Evolutionary conservation across 805 yeast species (phyloP).

Genomic region (Metschnikowia henanensis): DNA sequence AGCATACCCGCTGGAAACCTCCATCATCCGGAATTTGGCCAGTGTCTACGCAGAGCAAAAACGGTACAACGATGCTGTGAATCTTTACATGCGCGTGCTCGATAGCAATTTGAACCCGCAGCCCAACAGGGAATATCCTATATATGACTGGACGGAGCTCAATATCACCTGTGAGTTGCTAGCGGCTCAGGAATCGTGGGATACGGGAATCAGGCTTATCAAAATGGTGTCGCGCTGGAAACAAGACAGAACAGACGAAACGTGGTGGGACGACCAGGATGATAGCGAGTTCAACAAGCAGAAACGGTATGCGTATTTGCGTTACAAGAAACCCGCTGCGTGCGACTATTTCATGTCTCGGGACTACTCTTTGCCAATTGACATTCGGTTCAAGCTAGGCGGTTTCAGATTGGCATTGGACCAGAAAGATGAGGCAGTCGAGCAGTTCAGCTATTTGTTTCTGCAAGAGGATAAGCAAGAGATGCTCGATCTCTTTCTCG

Average conservation of each 20-base stretch:
- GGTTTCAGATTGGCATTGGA: conserved; percentile 65
- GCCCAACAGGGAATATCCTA: conserved; percentile 38
- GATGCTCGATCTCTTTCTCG: conserved; percentile 69
- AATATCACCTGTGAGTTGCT: conserved; percentile 83
- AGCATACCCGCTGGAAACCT: conserved; percentile 56
- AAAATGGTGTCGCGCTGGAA: conserved; percentile 83
- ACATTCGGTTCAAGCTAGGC: conserved; percentile 82
- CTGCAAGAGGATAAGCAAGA: conserved; percentile 53
- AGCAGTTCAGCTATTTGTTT: conserved; percentile 62
- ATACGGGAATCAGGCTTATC: conserved; percentile 61
- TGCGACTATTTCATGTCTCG: conserved; percentile 19
- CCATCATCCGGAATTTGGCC: conserved; percentile 57
- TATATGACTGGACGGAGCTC: conserved; percentile 85
- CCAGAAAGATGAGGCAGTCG: conserved; percentile 66
- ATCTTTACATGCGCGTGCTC: conserved; percentile 61
- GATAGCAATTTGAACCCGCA: conserved; percentile 52
- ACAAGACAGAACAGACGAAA: conserved; percentile 61
- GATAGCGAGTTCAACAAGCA: conserved; percentile 81
- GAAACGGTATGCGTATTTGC: conserved; percentile 41
- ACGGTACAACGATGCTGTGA: conserved; percentile 72
- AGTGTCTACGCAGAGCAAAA: conserved; percentile 54
- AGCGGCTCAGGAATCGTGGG: conserved; percentile 64
- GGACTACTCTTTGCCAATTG: conserved; percentile 67
- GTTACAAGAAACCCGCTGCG: conserved; percentile 7
- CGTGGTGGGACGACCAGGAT: conserved; percentile 67